phyloP scores from a whole-genome alignment of 2,329 filamentous ascomycete genomes.

The Stagonosporopsis cucurbitacearum region DNA sequence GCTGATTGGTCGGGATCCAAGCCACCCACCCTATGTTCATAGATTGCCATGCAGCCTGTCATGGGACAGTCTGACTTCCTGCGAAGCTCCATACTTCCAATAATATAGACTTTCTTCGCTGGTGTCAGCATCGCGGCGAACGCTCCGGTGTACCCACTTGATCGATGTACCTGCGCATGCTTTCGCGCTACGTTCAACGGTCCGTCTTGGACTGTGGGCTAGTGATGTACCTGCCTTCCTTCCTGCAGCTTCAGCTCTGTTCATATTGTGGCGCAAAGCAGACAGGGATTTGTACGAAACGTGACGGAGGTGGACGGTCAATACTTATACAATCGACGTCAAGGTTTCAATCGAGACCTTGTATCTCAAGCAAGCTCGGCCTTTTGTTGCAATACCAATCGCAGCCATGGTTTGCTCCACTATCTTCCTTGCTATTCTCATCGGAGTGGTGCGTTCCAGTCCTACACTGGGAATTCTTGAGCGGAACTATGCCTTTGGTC shows the following conservation, averaged over 20 bases:
- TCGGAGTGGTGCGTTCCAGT: not conserved
- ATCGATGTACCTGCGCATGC: not conserved
- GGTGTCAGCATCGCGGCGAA: not conserved
- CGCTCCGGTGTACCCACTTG: not conserved
- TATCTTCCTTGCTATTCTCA: not conserved
- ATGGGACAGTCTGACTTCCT: not conserved
- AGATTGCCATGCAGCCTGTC: not conserved
- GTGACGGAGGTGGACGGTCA: not conserved
- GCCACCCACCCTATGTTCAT: not conserved
- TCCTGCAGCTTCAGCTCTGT: not conserved
- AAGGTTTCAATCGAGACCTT: not conserved
- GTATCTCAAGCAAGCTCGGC: not conserved
- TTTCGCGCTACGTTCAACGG: not conserved
- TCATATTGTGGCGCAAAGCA: not conserved
- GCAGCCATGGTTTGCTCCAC: not conserved
- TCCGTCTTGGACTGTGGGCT: not conserved
- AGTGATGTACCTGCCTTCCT: not conserved
- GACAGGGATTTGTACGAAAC: not conserved
- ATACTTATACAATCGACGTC: not conserved
- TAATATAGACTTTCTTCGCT: no score
- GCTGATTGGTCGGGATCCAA: not conserved
- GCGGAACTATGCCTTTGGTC: not conserved
- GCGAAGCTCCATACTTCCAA: not conserved
- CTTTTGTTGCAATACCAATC: not conserved
- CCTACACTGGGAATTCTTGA: not conserved